Conservation (phyloP, 345 rosid species). For the Bruguiera sexangula region DNA sequence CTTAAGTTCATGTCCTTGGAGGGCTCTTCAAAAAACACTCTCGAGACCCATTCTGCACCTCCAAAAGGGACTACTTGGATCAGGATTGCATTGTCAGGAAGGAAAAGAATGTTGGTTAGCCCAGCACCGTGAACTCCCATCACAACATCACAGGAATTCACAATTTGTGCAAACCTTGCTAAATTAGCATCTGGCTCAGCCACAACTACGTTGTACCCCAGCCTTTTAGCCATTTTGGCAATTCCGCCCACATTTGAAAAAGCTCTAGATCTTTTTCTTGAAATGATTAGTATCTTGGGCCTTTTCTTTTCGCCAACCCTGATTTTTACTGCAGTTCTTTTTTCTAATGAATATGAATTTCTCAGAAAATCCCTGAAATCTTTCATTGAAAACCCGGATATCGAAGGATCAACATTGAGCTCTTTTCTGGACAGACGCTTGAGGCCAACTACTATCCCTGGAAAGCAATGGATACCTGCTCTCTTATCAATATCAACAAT, state of each 20-base stretch:
- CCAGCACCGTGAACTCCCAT: constrained; percentile 91
- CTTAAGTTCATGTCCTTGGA: constrained; percentile 58
- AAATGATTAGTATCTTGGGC: constrained; percentile 58
- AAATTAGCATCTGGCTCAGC: constrained; percentile 53
- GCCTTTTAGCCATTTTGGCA: constrained; percentile 33
- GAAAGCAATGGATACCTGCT: constrained; percentile 56
- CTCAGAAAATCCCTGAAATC: constrained; percentile 55
- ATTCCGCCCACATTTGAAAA: constrained; percentile 46
- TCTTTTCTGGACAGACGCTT: constrained; percentile 42
- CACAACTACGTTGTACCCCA: constrained; percentile 50
- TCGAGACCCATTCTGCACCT: constrained; percentile 56
- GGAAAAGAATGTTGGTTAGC: constrained; percentile 66
- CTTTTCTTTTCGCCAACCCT: constrained; percentile 12
- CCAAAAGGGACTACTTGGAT: constrained; percentile 72
- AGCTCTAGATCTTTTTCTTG: constrained; percentile 55
- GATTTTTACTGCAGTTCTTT: constrained; percentile 26
- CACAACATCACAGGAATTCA: constrained; percentile 77
- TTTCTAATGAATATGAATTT: constrained; percentile 46
- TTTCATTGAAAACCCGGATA: constrained; percentile 42
- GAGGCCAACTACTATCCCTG: constrained; percentile 52
- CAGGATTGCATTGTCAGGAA: constrained; percentile 68
- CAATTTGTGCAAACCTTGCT: constrained; percentile 36
- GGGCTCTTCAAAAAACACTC: constrained; percentile 46
- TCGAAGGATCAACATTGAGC: constrained; percentile 54
- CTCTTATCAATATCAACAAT: constrained; percentile 49